phyloP scores from a whole-genome alignment of 2,329 filamentous ascomycete species.

The Diplodia mutila region DNA sequence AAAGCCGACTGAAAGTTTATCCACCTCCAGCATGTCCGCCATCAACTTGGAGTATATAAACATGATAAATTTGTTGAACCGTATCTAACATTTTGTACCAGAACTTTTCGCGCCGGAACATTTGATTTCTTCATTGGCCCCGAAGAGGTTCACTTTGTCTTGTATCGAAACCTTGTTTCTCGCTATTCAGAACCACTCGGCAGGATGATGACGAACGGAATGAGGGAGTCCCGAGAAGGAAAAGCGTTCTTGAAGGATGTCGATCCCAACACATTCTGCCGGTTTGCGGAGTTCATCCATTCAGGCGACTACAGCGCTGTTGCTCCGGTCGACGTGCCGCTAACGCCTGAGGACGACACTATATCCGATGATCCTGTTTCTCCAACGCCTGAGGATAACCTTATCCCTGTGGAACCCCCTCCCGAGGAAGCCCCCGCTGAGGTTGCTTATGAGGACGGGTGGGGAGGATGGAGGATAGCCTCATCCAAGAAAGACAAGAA shows the following conservation, averaged over 20 bases:
- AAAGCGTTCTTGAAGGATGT: conserved; percentile 2
- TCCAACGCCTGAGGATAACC: neutral
- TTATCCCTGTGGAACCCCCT: neutral
- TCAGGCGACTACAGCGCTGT: neutral
- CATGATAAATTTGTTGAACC: neutral
- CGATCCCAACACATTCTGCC: neutral
- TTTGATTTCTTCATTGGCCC: conserved; percentile 8
- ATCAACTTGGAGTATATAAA: neutral
- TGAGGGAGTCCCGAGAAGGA: neutral
- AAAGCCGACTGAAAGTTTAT: too few relatives aligned
- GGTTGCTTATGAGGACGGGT: neutral
- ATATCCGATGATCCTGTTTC: neutral
- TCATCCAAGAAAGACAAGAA: neutral
- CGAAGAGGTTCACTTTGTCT: neutral
- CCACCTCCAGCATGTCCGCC: neutral
- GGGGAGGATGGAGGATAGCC: neutral
- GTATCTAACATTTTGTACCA: neutral
- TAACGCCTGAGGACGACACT: neutral
- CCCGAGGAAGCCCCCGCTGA: neutral
- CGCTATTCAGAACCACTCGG: neutral
- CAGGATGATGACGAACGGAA: conserved; percentile 8
- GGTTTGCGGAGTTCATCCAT: conserved; percentile 5
- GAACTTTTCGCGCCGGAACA: neutral
- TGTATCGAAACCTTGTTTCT: neutral
- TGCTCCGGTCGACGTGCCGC: neutral